Percentiles rank a stretch among this genome's conserved stretches.
phyloP scores from a whole-genome alignment of 129 eudicot species.

The Flaveria brownii region DNA sequence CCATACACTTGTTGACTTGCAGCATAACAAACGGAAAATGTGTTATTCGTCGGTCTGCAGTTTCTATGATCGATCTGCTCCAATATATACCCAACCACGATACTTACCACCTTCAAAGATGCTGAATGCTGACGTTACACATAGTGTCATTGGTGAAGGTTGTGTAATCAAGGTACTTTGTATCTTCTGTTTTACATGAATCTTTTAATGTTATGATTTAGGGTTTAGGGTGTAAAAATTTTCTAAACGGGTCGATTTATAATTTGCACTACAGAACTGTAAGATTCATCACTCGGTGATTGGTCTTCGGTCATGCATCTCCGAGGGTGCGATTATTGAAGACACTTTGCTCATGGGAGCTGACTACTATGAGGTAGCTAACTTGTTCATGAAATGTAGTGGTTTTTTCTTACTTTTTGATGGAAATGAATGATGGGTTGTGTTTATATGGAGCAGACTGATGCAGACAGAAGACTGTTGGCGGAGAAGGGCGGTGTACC shows the following conservation, averaged over 20 bases:
- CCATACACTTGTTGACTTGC: background rate
- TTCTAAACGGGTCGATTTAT: background rate
- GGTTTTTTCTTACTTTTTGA: background rate
- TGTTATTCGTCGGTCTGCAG: constrained; percentile 38
- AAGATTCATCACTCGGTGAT: constrained; percentile 93
- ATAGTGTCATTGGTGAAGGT: constrained; percentile 93
- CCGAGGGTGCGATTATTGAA: constrained; percentile 88
- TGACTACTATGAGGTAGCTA: constrained; percentile 84
- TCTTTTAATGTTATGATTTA: background rate
- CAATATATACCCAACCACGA: constrained; percentile 91
- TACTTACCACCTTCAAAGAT: constrained; percentile 94
- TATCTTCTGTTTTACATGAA: background rate
- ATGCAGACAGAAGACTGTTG: constrained; percentile 62
- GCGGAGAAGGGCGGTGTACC: constrained; percentile 80
- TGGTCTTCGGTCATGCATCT: constrained; percentile 89
- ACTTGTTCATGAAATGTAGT: background rate
- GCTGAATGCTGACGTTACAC: constrained; percentile 93
- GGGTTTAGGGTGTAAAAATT: background rate
- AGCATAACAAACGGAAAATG: background rate
- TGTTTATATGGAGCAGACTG: constrained; percentile 55
- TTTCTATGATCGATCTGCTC: constrained; percentile 92
- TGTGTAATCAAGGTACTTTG: constrained; percentile 78
- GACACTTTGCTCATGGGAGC: constrained; percentile 94
- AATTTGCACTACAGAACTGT: constrained; percentile 57
- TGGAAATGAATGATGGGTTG: constrained; percentile 8